Conservation (phyloP, 139 green algal species). For the Tetraselmis chui region DNA sequence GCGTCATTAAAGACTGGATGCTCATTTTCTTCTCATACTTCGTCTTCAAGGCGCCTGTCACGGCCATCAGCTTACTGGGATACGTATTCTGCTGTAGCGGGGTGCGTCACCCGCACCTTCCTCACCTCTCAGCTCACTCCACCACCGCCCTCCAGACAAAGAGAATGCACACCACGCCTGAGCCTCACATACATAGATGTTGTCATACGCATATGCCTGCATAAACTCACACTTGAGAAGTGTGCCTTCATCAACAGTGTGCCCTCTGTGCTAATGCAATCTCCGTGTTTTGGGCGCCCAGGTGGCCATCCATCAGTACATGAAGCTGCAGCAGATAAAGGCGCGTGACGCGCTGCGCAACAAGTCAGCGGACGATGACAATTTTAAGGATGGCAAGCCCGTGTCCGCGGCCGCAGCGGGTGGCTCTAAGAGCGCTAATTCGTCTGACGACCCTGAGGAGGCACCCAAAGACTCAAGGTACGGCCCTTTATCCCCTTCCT, state of each 20-base stretch:
- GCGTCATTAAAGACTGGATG: slow-evolving; percentile 98
- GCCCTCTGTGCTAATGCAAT: neutral
- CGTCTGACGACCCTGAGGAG: neutral
- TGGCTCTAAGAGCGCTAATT: no score
- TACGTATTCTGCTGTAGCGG: slow-evolving; percentile 61
- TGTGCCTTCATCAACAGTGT: neutral
- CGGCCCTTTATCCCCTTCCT: no score
- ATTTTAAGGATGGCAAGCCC: slow-evolving; percentile 13
- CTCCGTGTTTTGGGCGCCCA: neutral
- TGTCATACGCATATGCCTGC: neutral
- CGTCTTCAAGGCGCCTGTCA: slow-evolving; percentile 83
- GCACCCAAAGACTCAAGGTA: neutral
- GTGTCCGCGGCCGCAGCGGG: neutral
- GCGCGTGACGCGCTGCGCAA: slow-evolving; percentile 28
- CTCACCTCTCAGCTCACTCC: no score
- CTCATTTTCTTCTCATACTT: slow-evolving; percentile 88
- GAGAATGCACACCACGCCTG: neutral
- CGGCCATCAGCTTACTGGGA: slow-evolving; percentile 73
- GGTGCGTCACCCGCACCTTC: slow-evolving; percentile 15
- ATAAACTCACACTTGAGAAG: neutral
- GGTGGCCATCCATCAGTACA: slow-evolving; percentile 64
- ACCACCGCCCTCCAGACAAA: no score
- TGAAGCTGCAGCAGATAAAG: slow-evolving; percentile 64
- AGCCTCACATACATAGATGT: neutral
- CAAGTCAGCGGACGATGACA: neutral